These are phyloP conservation scores for Apophysomyces ossiformis DNA, from an alignment of 371 early-diverging fungal genomes.

Conservation along the genomic window DNA sequence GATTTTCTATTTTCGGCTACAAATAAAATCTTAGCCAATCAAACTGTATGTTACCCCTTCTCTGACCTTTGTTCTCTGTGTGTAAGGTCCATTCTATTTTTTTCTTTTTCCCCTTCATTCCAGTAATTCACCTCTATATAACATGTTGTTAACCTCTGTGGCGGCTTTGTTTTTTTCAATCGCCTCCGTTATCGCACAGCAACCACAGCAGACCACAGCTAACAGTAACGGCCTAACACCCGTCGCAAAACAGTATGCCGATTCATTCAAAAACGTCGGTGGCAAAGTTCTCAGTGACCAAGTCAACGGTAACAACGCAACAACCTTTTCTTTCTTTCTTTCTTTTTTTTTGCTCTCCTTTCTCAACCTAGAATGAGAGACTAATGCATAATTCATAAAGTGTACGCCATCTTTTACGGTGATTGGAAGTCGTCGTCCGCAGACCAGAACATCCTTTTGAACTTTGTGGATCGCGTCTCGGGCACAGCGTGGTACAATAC, in stretches of 20 bases:
- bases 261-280: slow-evolving; percentile 39
- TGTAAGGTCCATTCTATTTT: background rate
- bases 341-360: too few species aligned
- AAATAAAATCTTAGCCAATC: slow-evolving; percentile 14
- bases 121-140: background rate
- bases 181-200: background rate
- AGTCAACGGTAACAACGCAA: slow-evolving; percentile 44
- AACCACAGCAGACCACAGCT: slow-evolving; percentile 18
- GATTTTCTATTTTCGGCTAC: slow-evolving; percentile 6
- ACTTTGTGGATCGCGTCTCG: slow-evolving; percentile 52
- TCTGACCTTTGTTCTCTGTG: background rate
- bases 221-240: slow-evolving; percentile 14
- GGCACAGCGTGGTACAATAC: slow-evolving; percentile 48
- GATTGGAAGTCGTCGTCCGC: slow-evolving; percentile 44
- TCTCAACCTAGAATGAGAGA: background rate
- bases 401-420: slow-evolving; percentile 59
- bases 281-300: slow-evolving; percentile 45
- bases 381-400: slow-evolving; percentile 21
- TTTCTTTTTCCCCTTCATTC: background rate
- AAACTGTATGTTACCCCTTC: background rate
- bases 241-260: slow-evolving; percentile 32
- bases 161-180: slow-evolving; percentile 20
- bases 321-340: background rate
- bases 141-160: slow-evolving; percentile 18
- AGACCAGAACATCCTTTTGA: slow-evolving; percentile 48